Evolutionary conservation across 1,139 yeast species (phyloP), one percentile per base, ranked within the genome.

Genomic region (Candida tetrigidarum): DNA sequence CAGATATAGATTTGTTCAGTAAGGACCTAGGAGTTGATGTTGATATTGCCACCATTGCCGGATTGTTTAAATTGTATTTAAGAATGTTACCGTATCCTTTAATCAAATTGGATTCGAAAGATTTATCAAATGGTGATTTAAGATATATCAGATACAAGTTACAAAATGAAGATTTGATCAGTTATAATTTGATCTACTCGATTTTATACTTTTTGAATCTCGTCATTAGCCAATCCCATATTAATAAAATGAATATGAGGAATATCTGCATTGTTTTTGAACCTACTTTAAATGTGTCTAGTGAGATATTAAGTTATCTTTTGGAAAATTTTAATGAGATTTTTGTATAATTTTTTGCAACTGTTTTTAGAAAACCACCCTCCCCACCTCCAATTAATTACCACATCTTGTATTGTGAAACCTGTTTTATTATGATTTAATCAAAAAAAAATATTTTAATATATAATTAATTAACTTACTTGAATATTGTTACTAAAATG

Each of bases 241-340:
- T 73, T 50, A 93, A 93, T 68, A 84, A 91, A 63, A 93, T 93
- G 99, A 87, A 85, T 50, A 63, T 84, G 50, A 71, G 85, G 49
- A 89, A 90, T 59, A 68, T 89, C 42, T 84, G 93, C 57, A 89
- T 89, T 60, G 96, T 90, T 15, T 87, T 89, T 63, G 88, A 92
- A 4, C 96, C 96, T 3, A 88, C 96, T 0, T 71, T 89, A 51
- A 85, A 85, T 53, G 73, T 89, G 34, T 83, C 96, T 0, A 72
- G 84, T 15, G 84, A 82, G 43, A 78, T 87, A 5, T 71, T 89
- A 49, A 76, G 78, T 39, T 74, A 82, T 14, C 78, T 86, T 47
- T 73, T 89, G 55, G 78, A 78, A 39, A 90, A 88, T 59, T 86
- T 80, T 59, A 76, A 69, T 22, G 78, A 81, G 53, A 76, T 88